Evolutionary conservation across 441 rosid species (phyloP).

Genomic region (Theobroma grandiflorum): DNA sequence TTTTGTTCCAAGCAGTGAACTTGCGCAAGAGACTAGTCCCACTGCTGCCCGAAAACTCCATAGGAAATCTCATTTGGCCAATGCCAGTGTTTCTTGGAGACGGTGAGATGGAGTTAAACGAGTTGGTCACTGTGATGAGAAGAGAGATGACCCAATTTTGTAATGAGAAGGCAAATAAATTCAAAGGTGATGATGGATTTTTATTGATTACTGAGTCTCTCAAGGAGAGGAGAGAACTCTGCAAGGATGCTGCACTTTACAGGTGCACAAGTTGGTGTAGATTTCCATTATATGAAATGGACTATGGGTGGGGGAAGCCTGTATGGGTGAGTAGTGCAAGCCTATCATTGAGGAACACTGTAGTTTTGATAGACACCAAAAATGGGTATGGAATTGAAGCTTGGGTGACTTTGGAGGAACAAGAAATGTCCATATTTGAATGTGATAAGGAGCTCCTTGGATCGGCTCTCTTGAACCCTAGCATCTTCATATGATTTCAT

Average conservation of each 20-base stretch:
- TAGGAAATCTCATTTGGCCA: conserved; percentile 32
- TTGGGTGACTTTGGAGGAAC: conserved; percentile 44
- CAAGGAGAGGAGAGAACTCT: background rate
- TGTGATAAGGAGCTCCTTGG: conserved; percentile 36
- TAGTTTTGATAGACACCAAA: conserved; percentile 39
- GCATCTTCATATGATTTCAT: background rate
- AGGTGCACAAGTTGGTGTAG: conserved; percentile 50
- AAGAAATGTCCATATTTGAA: conserved; percentile 48
- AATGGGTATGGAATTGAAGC: conserved; percentile 54
- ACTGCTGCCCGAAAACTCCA: conserved; percentile 26
- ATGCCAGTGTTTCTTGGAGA: conserved; percentile 12
- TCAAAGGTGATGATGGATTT: background rate
- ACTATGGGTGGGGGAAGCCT: conserved; percentile 59
- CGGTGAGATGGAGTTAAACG: conserved; percentile 1
- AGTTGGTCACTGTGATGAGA: conserved; percentile 23
- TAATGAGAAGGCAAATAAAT: background rate
- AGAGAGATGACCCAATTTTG: background rate
- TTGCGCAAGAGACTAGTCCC: conserved; percentile 27
- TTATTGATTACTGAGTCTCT: background rate
- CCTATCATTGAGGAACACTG: conserved; percentile 35
- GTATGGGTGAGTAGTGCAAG: conserved; percentile 43
- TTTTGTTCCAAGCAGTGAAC: conserved; percentile 35
- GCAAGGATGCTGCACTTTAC: conserved; percentile 36
- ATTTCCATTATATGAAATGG: conserved; percentile 50
- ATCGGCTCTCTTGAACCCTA: background rate